These are phyloP conservation scores for Bassia scoparia DNA, from an alignment of 148 eudicot species.

Conservation along the genomic window DNA sequence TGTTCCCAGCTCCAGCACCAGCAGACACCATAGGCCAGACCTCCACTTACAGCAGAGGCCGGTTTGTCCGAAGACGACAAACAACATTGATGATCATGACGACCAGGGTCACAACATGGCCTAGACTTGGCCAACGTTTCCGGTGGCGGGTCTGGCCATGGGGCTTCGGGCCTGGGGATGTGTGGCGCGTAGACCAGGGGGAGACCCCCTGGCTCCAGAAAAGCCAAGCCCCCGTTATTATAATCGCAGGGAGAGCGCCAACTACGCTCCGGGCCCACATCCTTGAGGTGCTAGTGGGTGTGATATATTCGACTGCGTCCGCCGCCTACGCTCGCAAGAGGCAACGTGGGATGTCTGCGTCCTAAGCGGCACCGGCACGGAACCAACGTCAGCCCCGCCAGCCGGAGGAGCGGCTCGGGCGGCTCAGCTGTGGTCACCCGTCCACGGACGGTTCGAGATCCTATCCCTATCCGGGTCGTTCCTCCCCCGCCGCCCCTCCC, in stretches of 20 bases:
- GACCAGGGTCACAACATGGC: conserved; percentile 26
- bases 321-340: conserved; percentile 56
- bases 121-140: conserved; percentile 28
- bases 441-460: conserved; percentile 72
- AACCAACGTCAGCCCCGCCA: conserved; percentile 66
- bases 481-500: conserved; percentile 70
- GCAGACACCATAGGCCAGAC: conserved; percentile 33
- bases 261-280: conserved; percentile 70
- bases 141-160: conserved; percentile 7
- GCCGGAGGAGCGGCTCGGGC: conserved; percentile 39
- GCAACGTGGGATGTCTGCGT: conserved; percentile 75
- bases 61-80: conserved; percentile 23
- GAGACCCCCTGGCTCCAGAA: conserved; percentile 65
- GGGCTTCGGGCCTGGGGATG: conserved; percentile 32
- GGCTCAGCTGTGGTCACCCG: conserved; percentile 45
- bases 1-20: conserved; percentile 42
- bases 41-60: conserved; percentile 34
- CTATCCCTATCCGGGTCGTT: conserved; percentile 59
- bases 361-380: conserved; percentile 62
- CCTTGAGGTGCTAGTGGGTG: conserved; percentile 53
- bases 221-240: conserved; percentile 77
- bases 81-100: conserved; percentile 20
- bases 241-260: conserved; percentile 69
- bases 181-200: conserved; percentile 58
- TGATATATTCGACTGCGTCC: conserved; percentile 55